Conservation (phyloP, 1,139 yeast species). For the Yamadazyma buinensis region DNA sequence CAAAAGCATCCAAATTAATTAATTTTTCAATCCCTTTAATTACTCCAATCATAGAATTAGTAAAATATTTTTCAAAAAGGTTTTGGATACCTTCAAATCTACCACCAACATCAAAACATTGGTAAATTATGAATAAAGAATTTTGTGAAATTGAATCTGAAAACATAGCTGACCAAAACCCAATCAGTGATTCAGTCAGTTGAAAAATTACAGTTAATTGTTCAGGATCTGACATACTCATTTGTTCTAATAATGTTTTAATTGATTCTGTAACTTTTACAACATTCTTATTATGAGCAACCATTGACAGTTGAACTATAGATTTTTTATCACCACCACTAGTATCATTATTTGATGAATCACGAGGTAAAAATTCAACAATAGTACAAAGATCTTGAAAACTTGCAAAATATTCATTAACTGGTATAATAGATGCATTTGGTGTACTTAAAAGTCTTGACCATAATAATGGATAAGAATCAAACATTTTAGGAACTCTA, state of each 20-base stretch:
- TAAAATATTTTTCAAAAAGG: constrained; percentile 41
- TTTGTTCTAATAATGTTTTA: constrained; percentile 27
- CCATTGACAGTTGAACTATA: constrained; percentile 13
- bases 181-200: constrained; percentile 30
- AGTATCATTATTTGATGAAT: too few species aligned
- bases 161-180: constrained; percentile 69
- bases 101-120: constrained; percentile 62
- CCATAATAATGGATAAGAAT: constrained; percentile 49
- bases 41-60: constrained; percentile 46
- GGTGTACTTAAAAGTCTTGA: constrained; percentile 14
- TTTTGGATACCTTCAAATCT: constrained; percentile 67
- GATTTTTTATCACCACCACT: constrained; percentile 12
- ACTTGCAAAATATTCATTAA: constrained; percentile 19
- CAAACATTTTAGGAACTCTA: constrained; percentile 38
- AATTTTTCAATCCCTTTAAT: constrained; percentile 40
- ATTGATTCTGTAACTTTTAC: constrained; percentile 19
- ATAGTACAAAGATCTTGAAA: constrained; percentile 43
- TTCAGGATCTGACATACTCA: constrained; percentile 39
- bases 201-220: constrained; percentile 33
- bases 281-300: constrained; percentile 32
- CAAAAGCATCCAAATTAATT: constrained; percentile 50
- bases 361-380: constrained; percentile 27
- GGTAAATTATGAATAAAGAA: constrained; percentile 69
- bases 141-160: constrained; percentile 61
- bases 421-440: constrained; percentile 22